These are phyloP conservation scores for Hypseocharis bilobata DNA, from an alignment of 441 rosid genomes.

Conservation along the genomic window DNA sequence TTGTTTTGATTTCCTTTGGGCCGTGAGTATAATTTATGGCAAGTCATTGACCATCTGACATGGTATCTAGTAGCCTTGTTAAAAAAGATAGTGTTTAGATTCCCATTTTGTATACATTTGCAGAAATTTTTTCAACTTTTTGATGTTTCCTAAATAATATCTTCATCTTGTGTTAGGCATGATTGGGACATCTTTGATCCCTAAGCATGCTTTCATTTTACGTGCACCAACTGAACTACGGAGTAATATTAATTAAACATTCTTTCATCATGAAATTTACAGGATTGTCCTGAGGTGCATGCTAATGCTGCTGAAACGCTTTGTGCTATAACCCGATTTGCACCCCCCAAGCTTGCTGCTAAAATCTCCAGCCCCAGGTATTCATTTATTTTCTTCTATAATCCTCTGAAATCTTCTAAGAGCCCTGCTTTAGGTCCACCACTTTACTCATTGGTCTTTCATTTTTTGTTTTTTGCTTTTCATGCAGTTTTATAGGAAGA, in stretches of 20 bases:
- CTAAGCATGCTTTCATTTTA: background rate
- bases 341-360: slow-evolving; percentile 72
- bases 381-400: slow-evolving; percentile 11
- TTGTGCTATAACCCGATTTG: slow-evolving; percentile 74
- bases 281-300: slow-evolving; percentile 91
- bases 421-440: background rate
- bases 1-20: too few relatives aligned
- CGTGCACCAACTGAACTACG: background rate
- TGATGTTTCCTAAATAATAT: background rate
- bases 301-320: slow-evolving; percentile 84
- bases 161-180: background rate
- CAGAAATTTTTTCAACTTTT: background rate
- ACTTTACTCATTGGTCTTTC: slow-evolving; percentile 5
- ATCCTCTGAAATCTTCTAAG: background rate
- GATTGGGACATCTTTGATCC: background rate
- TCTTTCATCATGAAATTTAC: slow-evolving; percentile 16
- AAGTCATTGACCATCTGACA: slow-evolving; percentile 3
- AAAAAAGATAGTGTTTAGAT: background rate
- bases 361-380: slow-evolving; percentile 78
- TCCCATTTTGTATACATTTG: too few relatives aligned
- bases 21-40: background rate
- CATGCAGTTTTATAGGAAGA: slow-evolving; percentile 60
- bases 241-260: background rate
- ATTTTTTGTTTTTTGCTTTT: slow-evolving; percentile 12
- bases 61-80: background rate